Percentiles rank a stretch among this genome's conserved stretches.
Conservation (phyloP, 2,329 filamentous ascomycete species). For the Colletotrichum godetiae region DNA sequence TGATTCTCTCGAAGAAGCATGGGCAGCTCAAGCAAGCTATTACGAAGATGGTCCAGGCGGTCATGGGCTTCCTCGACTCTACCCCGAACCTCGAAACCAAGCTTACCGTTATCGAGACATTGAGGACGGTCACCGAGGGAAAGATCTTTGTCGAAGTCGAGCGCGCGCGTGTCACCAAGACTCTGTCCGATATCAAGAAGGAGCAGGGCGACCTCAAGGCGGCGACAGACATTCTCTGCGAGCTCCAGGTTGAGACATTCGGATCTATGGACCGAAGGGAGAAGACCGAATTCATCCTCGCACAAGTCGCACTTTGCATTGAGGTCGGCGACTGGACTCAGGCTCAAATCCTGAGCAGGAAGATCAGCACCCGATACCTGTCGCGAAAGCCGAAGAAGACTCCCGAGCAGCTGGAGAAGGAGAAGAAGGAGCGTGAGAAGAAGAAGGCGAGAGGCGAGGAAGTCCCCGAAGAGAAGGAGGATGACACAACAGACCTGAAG, state of each 20-base stretch:
- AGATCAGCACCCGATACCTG: conserved; percentile 96
- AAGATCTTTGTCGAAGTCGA: conserved; percentile 99
- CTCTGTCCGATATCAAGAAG: conserved; percentile 98
- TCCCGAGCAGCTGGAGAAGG: conserved; percentile 88
- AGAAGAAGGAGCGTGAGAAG: conserved; percentile 88
- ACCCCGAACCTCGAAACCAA: conserved; percentile 89
- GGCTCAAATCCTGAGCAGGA: conserved; percentile 90
- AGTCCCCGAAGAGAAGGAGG: conserved; percentile 80
- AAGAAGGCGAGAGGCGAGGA: conserved; percentile 84
- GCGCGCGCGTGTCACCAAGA: conserved; percentile 92
- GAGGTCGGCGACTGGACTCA: conserved; percentile 97
- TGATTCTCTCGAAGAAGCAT: conserved; percentile 98
- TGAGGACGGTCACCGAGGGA: conserved; percentile 96
- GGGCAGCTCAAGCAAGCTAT: conserved; percentile 99
- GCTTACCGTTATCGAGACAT: conserved; percentile 91
- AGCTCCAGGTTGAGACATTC: conserved; percentile 98
- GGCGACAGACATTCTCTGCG: conserved; percentile 92
- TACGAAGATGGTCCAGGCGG: conserved; percentile 98
- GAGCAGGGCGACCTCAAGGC: conserved; percentile 90
- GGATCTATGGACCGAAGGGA: conserved; percentile 97
- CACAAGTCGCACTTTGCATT: conserved; percentile 94
- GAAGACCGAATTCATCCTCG: conserved; percentile 98
- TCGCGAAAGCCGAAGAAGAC: conserved; percentile 91
- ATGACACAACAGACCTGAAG: conserved; percentile 97
- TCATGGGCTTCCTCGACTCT: conserved; percentile 90